Percentiles rank a stretch among this genome's conserved stretches.
These are phyloP conservation scores for Arabidopsis arenosa DNA, from an alignment of 345 rosid genomes.

Conservation along the genomic window DNA sequence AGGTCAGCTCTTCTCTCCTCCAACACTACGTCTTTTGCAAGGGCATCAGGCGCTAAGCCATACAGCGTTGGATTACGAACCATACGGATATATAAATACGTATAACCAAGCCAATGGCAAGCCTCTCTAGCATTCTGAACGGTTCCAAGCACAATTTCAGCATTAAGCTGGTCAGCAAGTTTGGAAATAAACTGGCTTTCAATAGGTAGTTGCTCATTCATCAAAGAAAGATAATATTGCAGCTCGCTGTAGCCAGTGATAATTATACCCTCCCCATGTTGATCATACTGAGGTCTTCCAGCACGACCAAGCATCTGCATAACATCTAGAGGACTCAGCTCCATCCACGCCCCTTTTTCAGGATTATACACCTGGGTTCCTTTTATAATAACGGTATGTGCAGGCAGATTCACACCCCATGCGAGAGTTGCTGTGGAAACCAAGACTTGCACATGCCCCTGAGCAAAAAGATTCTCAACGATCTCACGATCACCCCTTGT, in stretches of 20 bases:
- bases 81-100: constrained; percentile 87
- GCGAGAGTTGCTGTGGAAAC: constrained; percentile 98
- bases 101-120: constrained; percentile 94
- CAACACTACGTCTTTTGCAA: constrained; percentile 66
- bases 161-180: constrained; percentile 98
- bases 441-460: constrained; percentile 81
- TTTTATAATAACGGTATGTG: constrained; percentile 90
- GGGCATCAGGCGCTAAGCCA: constrained; percentile 87
- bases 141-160: constrained; percentile 96
- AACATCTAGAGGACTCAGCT: constrained; percentile 90
- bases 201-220: constrained; percentile 98
- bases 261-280: constrained; percentile 92
- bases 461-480: constrained; percentile 82
- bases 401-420: constrained; percentile 98
- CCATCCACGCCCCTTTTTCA: constrained; percentile 98
- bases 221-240: constrained; percentile 88
- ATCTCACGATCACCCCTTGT: constrained; percentile 83
- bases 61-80: constrained; percentile 85
- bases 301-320: constrained; percentile 99
- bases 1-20: constrained; percentile 97
- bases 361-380: constrained; percentile 97
- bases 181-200: constrained; percentile 95
- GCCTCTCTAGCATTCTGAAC: constrained; percentile 98
- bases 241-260: constrained; percentile 93
- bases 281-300: constrained; percentile 96